phyloP scores from a whole-genome alignment of 345 rosid genomes.

The Hibiscus trionum region DNA sequence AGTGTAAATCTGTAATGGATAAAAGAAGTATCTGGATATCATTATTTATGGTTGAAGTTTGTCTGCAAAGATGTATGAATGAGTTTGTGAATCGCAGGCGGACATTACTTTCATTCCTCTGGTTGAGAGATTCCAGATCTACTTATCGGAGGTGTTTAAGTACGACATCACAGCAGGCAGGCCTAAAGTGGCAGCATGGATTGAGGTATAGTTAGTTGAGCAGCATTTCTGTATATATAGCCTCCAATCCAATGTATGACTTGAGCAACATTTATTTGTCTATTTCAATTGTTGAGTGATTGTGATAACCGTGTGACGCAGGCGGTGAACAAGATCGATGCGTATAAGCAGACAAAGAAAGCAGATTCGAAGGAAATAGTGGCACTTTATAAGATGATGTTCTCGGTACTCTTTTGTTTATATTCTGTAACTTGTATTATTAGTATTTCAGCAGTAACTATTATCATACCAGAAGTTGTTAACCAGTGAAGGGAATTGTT shows the following conservation, averaged over 20 bases:
- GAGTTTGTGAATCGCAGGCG: constrained; percentile 33
- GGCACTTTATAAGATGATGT: constrained; percentile 35
- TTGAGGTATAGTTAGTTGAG: background rate
- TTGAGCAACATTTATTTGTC: too few relatives aligned
- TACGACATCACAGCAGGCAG: constrained; percentile 58
- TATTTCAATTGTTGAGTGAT: too few relatives aligned
- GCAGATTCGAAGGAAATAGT: constrained; percentile 35
- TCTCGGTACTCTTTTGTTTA: constrained; percentile 28
- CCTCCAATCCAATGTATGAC: too few relatives aligned
- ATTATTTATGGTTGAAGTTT: background rate
- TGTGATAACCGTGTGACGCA: constrained; percentile 6
- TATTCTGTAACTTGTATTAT: background rate
- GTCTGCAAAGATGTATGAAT: background rate
- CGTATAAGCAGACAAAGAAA: constrained; percentile 54
- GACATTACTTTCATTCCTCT: constrained; percentile 74
- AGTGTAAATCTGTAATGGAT: too few relatives aligned
- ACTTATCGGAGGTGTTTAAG: constrained; percentile 41
- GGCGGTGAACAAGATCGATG: constrained; percentile 69
- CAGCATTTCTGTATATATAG: too few relatives aligned
- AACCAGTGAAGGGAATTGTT: background rate
- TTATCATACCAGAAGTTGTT: background rate
- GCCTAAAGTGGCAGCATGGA: constrained; percentile 70
- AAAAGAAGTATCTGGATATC: too few relatives aligned
- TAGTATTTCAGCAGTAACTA: background rate
- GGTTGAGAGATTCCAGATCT: constrained; percentile 52